Percentiles rank a stretch among this genome's conserved stretches.
These are phyloP conservation scores for Sordaria brevicollis DNA, from an alignment of 495 filamentous ascomycete species.

Conservation along the genomic window DNA sequence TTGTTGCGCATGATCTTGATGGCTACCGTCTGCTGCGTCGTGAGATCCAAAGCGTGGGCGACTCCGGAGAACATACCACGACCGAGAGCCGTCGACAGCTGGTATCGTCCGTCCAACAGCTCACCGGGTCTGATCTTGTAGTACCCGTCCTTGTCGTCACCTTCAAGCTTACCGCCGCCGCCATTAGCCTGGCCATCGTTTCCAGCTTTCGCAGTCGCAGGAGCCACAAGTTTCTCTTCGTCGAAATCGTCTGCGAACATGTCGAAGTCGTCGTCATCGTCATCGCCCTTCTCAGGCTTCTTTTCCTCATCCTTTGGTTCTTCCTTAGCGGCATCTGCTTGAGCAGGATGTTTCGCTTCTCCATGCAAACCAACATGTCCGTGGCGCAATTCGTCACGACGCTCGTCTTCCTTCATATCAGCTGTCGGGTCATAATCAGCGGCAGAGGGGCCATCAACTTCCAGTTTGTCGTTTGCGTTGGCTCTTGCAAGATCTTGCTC, in stretches of 20 bases:
- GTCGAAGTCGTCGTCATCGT: constrained; percentile 63
- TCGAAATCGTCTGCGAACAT: constrained; percentile 93
- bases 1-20: constrained; percentile 95
- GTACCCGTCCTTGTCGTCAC: constrained; percentile 90
- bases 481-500: constrained; percentile 57
- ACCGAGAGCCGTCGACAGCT: constrained; percentile 77
- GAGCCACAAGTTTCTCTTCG: constrained; percentile 75
- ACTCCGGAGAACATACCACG: constrained; percentile 95
- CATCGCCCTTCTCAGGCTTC: constrained; percentile 32
- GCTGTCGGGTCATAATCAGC: constrained; percentile 91
- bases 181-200: constrained; percentile 26
- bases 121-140: constrained; percentile 88
- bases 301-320: constrained; percentile 19
- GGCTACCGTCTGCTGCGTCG: constrained; percentile 60
- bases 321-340: constrained; percentile 10
- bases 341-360: constrained; percentile 19
- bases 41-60: constrained; percentile 77
- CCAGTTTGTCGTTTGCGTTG: constrained; percentile 37
- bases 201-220: constrained; percentile 28
- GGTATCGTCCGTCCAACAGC: constrained; percentile 77
- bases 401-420: constrained; percentile 84
- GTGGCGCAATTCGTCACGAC: constrained; percentile 56
- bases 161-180: constrained; percentile 77
- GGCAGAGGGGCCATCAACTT: constrained; percentile 68
- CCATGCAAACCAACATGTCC: constrained; percentile 38